These are phyloP conservation scores for Colletotrichum australisinense DNA, from an alignment of 2,329 filamentous ascomycete species.

Conservation along the genomic window DNA sequence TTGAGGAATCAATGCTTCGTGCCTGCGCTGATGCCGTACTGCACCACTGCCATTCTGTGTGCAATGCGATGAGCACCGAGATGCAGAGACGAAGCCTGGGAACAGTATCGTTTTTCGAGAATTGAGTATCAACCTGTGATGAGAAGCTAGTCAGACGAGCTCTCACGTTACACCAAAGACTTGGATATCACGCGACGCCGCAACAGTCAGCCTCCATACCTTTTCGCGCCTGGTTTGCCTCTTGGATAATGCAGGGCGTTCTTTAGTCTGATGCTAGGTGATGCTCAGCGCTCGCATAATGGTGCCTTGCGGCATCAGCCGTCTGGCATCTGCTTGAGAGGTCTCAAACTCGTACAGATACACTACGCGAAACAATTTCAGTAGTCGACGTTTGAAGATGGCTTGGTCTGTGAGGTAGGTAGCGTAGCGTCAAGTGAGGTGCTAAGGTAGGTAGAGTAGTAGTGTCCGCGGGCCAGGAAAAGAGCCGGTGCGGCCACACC, in stretches of 20 bases:
- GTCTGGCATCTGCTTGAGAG: neutral
- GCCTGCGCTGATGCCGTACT: neutral
- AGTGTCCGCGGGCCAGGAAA: neutral
- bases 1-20: neutral
- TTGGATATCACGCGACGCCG: too few relatives aligned
- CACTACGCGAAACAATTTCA: neutral
- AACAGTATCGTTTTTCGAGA: neutral
- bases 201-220: neutral
- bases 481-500: neutral
- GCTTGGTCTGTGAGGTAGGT: neutral
- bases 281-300: neutral
- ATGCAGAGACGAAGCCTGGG: neutral
- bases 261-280: neutral
- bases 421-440: too few relatives aligned
- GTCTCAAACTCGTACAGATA: neutral
- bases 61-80: neutral
- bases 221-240: neutral
- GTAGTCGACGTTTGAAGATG: neutral
- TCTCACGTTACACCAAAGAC: conserved; percentile 7
- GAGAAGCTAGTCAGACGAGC: neutral
- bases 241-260: neutral
- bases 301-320: neutral
- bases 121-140: neutral
- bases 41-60: neutral
- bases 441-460: neutral